These are phyloP conservation scores for Cyberlindnera misumaiensis DNA, from an alignment of 805 yeast genomes.

Conservation along the genomic window DNA sequence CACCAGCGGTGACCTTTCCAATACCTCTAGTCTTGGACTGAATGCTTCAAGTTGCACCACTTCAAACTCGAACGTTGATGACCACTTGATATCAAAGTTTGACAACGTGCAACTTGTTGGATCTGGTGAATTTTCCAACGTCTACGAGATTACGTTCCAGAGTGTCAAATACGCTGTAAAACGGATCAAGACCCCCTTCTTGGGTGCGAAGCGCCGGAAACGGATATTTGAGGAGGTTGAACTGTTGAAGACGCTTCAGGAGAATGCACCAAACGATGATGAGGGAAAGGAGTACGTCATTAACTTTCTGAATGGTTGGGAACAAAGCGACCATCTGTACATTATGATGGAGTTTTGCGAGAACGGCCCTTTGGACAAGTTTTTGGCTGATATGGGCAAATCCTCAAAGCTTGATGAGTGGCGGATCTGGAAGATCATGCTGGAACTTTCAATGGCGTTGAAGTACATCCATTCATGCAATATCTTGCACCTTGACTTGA, in stretches of 20 bases:
- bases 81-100: slow-evolving; percentile 41
- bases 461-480: slow-evolving; percentile 71
- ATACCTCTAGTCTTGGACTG: slow-evolving; percentile 17
- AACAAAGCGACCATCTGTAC: slow-evolving; percentile 63
- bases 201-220: slow-evolving; percentile 50
- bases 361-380: slow-evolving; percentile 82
- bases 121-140: slow-evolving; percentile 84
- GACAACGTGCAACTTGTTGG: slow-evolving; percentile 68
- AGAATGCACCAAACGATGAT: slow-evolving; percentile 31
- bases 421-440: slow-evolving; percentile 94
- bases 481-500: slow-evolving; percentile 81
- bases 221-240: slow-evolving; percentile 73
- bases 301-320: slow-evolving; percentile 82
- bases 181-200: slow-evolving; percentile 62
- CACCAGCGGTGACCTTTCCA: slow-evolving; percentile 14
- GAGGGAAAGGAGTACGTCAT: slow-evolving; percentile 77
- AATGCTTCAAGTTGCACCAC: slow-evolving; percentile 19
- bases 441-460: slow-evolving; percentile 75
- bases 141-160: slow-evolving; percentile 71
- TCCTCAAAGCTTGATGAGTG: slow-evolving; percentile 85
- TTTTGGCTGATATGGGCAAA: slow-evolving; percentile 70
- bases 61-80: slow-evolving; percentile 25
- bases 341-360: slow-evolving; percentile 95
- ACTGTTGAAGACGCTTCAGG: slow-evolving; percentile 42
- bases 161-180: slow-evolving; percentile 76